phyloP scores from a whole-genome alignment of 208 protist species.

The Trypanosoma boissoni region DNA sequence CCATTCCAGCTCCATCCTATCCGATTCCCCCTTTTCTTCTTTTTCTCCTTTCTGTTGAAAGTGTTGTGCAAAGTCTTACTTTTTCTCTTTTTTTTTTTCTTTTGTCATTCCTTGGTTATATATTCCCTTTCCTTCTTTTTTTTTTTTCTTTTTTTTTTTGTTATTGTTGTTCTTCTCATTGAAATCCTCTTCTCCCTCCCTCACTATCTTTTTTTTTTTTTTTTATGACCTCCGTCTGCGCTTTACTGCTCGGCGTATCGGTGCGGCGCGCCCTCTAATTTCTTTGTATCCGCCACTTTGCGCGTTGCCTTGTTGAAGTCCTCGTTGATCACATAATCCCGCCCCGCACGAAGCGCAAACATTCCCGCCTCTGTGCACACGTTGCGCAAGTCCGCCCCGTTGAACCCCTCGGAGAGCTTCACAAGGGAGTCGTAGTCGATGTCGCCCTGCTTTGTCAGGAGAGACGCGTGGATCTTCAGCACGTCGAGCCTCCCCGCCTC shows the following conservation, averaged over 20 bases:
- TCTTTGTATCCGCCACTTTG: constrained; percentile 98
- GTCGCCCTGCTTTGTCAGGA: constrained; percentile 97
- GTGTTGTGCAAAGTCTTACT: no score
- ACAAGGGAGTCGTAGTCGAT: constrained; percentile 99
- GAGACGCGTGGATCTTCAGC: constrained; percentile 96
- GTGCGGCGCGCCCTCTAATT: constrained; percentile 94
- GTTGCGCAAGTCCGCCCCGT: constrained; percentile 98
- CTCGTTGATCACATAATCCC: constrained; percentile 97
- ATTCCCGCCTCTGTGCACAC: constrained; percentile 99
- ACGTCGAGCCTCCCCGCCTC: constrained; percentile 96
- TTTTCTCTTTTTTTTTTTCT: constrained; percentile 10
- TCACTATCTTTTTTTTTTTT: background rate
- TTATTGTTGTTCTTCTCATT: background rate
- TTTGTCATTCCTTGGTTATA: background rate
- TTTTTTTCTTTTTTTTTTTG: background rate
- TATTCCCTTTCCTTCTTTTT: background rate
- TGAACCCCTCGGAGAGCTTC: constrained; percentile 99
- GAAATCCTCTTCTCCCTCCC: constrained; percentile 6
- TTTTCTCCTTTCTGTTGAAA: background rate
- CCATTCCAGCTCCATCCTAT: background rate
- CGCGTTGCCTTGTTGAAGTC: constrained; percentile 99
- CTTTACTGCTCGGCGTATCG: constrained; percentile 84
- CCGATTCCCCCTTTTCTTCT: no score
- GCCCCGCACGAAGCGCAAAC: constrained; percentile 97
- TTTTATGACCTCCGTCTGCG: background rate